Percentiles rank a stretch among this genome's conserved stretches.
Conservation (phyloP, 306 rosid species). For the Crataegus laevigata region DNA sequence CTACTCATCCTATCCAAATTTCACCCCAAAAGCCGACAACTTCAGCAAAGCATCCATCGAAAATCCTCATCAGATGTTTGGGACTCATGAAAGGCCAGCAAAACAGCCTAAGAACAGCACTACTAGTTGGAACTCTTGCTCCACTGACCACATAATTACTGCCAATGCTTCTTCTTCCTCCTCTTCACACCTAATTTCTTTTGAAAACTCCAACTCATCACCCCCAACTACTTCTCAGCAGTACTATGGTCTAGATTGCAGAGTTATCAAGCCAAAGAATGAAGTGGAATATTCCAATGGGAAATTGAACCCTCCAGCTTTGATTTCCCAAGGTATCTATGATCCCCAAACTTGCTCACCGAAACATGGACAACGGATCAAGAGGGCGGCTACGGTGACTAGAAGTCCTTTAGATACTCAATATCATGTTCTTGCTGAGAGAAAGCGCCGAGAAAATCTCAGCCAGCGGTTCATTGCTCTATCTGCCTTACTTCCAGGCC, state of each 20-base stretch:
- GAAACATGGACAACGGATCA: conserved; percentile 3
- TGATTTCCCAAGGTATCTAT: conserved; percentile 18
- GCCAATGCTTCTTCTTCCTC: conserved; percentile 27
- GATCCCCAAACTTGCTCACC: conserved; percentile 14
- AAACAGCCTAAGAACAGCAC: conserved; percentile 30
- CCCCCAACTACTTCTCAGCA: conserved; percentile 13
- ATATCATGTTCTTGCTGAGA: conserved; percentile 48
- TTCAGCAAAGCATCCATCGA: neutral
- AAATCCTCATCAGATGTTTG: neutral
- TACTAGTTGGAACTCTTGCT: conserved; percentile 29
- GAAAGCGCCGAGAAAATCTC: conserved; percentile 48
- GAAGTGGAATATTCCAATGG: conserved; percentile 19
- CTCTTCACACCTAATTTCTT: conserved; percentile 57
- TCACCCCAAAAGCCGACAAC: neutral
- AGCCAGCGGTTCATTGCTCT: conserved; percentile 38
- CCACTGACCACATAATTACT: neutral
- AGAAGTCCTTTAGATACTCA: conserved; percentile 26
- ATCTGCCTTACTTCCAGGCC: conserved; percentile 47
- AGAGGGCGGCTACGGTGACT: conserved; percentile 14
- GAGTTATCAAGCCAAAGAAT: conserved; percentile 23
- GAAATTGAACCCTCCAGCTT: conserved; percentile 10
- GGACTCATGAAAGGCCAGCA: conserved; percentile 10
- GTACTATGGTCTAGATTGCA: conserved; percentile 4
- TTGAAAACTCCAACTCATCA: conserved; percentile 26
- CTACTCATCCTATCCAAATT: conserved; percentile 23